A percentile compares a stretch with the other conserved stretches of the same genome.
Conservation (phyloP, 2,329 filamentous ascomycete species). For the Rugonectria rugulosa region DNA sequence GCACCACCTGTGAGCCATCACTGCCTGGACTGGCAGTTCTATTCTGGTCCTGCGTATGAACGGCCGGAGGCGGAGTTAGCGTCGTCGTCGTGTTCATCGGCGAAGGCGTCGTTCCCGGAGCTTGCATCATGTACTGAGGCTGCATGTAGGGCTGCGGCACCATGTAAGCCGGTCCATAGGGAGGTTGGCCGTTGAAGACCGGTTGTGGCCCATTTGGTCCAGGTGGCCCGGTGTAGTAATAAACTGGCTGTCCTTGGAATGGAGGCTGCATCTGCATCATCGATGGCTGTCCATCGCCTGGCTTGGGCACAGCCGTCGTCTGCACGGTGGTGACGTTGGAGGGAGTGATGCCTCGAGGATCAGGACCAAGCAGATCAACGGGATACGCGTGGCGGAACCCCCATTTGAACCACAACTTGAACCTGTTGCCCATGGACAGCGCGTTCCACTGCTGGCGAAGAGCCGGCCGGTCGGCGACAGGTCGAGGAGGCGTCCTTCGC, state of each 20-base stretch:
- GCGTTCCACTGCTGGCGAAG: constrained; percentile 25
- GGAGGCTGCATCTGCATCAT: constrained; percentile 7
- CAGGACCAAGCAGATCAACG: constrained; percentile 23
- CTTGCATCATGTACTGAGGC: constrained; percentile 9
- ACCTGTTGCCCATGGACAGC: constrained; percentile 8
- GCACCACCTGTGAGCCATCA: background rate
- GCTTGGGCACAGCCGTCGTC: background rate
- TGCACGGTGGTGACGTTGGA: background rate
- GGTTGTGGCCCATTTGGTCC: background rate
- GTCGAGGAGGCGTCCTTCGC: constrained; percentile 18
- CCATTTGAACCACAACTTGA: constrained; percentile 29
- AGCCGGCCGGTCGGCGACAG: constrained; percentile 12
- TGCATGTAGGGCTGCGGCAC: constrained; percentile 14
- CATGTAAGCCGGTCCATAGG: constrained; percentile 2
- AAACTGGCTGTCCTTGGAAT: background rate
- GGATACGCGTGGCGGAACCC: constrained; percentile 28
- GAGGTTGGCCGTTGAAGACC: background rate
- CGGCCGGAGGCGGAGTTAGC: background rate
- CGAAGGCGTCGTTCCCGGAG: constrained; percentile 7
- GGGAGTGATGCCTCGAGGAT: constrained; percentile 11
- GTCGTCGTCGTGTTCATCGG: constrained; percentile 2
- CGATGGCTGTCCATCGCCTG: constrained; percentile 1
- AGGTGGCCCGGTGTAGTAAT: background rate
- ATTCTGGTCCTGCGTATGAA: constrained; percentile 1
- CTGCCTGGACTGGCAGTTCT: constrained; percentile 4